Percentiles rank a stretch among this genome's conserved stretches.
These are phyloP conservation scores for Sporopachydermia quercuum DNA, from an alignment of 805 yeast species.

Conservation along the genomic window DNA sequence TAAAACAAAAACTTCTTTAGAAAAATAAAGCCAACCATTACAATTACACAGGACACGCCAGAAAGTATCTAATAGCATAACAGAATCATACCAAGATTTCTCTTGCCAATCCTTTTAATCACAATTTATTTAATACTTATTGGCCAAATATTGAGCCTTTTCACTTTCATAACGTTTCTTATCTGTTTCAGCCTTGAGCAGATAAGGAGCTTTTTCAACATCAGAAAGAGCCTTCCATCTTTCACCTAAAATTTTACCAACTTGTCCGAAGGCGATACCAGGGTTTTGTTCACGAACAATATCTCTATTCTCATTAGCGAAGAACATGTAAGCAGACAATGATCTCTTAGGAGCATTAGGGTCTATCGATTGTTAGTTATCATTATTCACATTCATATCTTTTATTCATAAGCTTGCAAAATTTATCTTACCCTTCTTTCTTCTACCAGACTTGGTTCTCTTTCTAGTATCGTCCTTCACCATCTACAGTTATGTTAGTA, in stretches of 20 bases:
- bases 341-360: slow-evolving; percentile 99
- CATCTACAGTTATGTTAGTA: no score
- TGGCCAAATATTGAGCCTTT: slow-evolving; percentile 69
- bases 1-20: background rate
- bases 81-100: no score
- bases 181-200: slow-evolving; percentile 85
- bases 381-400: background rate
- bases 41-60: slow-evolving; percentile 1
- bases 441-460: slow-evolving; percentile 8
- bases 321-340: slow-evolving; percentile 96
- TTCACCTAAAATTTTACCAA: slow-evolving; percentile 90
- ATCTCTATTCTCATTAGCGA: slow-evolving; percentile 96
- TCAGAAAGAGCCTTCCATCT: slow-evolving; percentile 84
- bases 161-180: slow-evolving; percentile 95
- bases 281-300: slow-evolving; percentile 92
- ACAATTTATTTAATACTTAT: slow-evolving; percentile 15
- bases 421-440: slow-evolving; percentile 8
- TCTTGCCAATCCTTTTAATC: no score
- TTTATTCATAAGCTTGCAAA: background rate
- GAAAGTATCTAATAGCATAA: background rate
- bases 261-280: slow-evolving; percentile 85
- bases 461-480: slow-evolving; percentile 2
- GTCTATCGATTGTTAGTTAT: slow-evolving; percentile 24
- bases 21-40: background rate
- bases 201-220: slow-evolving; percentile 81